Evolutionary conservation across 2,329 filamentous ascomycete genomes (phyloP), one percentile per base, ranked within the genome.

Genomic region (Exophiala viscosa): DNA sequence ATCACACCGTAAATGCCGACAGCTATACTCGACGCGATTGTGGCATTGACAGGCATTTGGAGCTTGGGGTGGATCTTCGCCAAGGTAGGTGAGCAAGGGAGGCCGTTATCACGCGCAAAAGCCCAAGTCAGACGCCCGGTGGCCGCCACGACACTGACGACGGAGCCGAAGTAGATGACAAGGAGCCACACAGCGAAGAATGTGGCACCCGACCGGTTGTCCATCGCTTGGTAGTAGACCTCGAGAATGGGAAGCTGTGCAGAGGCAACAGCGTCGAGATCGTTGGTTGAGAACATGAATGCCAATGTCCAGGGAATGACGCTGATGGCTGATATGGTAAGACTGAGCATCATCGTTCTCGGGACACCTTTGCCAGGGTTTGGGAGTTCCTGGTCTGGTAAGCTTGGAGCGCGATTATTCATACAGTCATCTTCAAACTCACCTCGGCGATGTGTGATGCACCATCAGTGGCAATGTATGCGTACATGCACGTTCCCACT

Each of bases 111-210:
- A 3, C 77, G 68, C 8, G 77, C 76, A 60, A 80, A 79, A 1
- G 74, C 76, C 76, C 76, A 80, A 53, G 72, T 74, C 5, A 79
- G 67, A 1, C 77, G 69, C 23, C 73, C 74, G 58, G 78, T 73
- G 71, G 75, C 78, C 5, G 75, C 77, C 48, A 79, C 75, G 50
- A 68, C 70, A 3, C 75, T 71, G 40, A 77, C 68, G 38, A 73
- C 61, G 54, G 74, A 77, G n/a, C 72, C 74, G 1, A 72, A 60
- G 36, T 73, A 74, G 50, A 75, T 70, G 39, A 74, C 11, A 5
- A 61, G 33, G 20, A 64, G 60, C 53, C 51, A 60, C 5, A 60
- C 31, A 1, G 57, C 61, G n/a, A 59, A 46, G 20, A 64, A 42
- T 2, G 54, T 50, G 20, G 63, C 55, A 1, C 46, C 58, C 6